Base-by-base conservation (phyloP, 139 green algal species). In the Chlorokybus atmophyticus region DNA sequence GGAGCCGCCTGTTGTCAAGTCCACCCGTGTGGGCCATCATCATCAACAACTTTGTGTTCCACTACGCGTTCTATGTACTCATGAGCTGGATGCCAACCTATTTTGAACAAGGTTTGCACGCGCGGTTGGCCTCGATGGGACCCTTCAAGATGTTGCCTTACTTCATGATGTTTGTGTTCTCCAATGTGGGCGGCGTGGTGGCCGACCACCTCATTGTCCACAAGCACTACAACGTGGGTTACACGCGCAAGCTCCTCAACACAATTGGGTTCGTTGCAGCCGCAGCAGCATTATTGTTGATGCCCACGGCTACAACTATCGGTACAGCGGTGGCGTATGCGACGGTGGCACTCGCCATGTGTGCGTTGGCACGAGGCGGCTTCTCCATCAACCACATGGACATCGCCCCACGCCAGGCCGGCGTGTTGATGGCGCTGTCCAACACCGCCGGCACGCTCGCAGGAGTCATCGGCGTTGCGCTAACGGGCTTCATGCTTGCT, bases 71-170 rank as follows among this genome's bases (percentile, higher is more conserved):
- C 31, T 98, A 96, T 54, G 80, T 96, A 0, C 69, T 96, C 62
- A 94, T 98, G 91, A 96, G 95, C 67, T 98, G 90, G 90, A 64
- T 96, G 65, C 90, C 90, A 4, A 97, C 90, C 2, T 98, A 94
- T 62, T 98, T 96, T 73, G 84, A 88, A 7, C 71, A 90, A 68
- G 73, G 91, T 28, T 62, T 97, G 29, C 52, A 78, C 50, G 62
- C 72, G 21, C 75, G 83, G 27, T 77, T 97, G 28, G 39, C 71
- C 2, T 52, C 40, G 40, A 47, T 93, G 41, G 90, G 90, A n/a
- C 6, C 47, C 6, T 56, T 75, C 1, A 93, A 93, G 59, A 83
- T 79, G 5, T 29, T 93, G 44, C 88, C 90, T 0, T 98, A 96
- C 78, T 70, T 96, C 23, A 59, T 83, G 47, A 98, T 98, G 88